Percentiles rank a stretch among this genome's conserved stretches.
Evolutionary conservation across 768 basidiomycete species (phyloP).

Genomic region (Lactarius tabidus): DNA sequence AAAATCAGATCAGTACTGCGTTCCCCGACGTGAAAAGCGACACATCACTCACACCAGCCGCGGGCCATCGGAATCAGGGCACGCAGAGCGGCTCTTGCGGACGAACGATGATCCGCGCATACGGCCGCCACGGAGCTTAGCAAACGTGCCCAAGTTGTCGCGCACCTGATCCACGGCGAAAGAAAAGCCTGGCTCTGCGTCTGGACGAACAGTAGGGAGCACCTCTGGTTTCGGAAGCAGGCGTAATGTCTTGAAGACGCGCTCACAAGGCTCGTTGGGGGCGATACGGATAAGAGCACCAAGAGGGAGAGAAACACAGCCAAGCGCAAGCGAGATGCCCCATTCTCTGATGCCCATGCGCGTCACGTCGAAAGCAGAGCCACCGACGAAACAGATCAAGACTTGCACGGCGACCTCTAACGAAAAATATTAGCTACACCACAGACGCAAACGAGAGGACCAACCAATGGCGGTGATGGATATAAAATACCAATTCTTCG

Average conservation of each 20-base stretch:
- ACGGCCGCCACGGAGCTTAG: conserved; percentile 84
- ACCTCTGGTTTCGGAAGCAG: conserved; percentile 62
- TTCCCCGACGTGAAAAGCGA: not conserved
- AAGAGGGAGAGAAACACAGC: conserved; percentile 81
- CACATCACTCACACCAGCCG: conserved; percentile 44
- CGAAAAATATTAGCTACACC: conserved; percentile 9
- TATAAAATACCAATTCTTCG: conserved; percentile 80
- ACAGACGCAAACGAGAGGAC: conserved; percentile 26
- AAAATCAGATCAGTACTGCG: conserved; percentile 30
- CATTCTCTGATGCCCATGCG: conserved; percentile 79
- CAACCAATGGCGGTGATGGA: conserved; percentile 79
- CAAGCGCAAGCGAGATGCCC: conserved; percentile 89
- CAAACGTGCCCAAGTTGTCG: conserved; percentile 82
- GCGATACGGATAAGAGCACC: conserved; percentile 76
- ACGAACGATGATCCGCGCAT: conserved; percentile 83
- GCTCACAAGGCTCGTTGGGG: conserved; percentile 78
- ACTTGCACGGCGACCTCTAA: conserved; percentile 85
- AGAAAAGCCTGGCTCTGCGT: conserved; percentile 63
- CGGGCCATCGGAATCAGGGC: conserved; percentile 44
- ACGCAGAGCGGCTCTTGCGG: conserved; percentile 67
- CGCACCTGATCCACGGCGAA: conserved; percentile 76
- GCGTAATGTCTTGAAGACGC: conserved; percentile 47
- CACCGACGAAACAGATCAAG: conserved; percentile 87
- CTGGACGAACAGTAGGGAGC: conserved; percentile 60
- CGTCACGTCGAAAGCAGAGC: conserved; percentile 87